A percentile compares a stretch with the other conserved stretches of the same genome.
These are phyloP conservation scores for Jimgerdemannia lactiflua DNA, from an alignment of 192 early-diverging fungal genomes.

Conservation along the genomic window DNA sequence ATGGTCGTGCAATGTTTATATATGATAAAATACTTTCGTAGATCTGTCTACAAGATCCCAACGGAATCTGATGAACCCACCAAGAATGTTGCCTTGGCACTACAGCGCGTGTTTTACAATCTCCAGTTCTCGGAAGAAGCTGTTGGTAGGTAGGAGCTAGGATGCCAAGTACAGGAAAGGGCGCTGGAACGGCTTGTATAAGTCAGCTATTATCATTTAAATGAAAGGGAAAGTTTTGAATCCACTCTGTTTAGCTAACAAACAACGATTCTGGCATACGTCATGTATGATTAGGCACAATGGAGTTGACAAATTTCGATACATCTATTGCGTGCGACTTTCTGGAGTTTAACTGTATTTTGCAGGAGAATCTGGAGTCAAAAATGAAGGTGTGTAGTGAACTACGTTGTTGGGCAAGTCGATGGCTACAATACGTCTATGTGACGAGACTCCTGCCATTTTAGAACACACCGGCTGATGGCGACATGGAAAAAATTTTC, in stretches of 20 bases:
- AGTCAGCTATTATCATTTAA: no score
- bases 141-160: conserved; percentile 47
- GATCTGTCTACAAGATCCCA: conserved; percentile 90
- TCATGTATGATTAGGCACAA: conserved; percentile 52
- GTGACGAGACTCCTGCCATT: conserved; percentile 56
- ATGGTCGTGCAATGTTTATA: conserved; percentile 66
- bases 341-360: conserved; percentile 97
- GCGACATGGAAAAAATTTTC: conserved; percentile 88
- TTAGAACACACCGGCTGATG: conserved; percentile 51
- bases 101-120: no score
- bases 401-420: conserved; percentile 55
- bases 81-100: conserved; percentile 57
- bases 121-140: conserved; percentile 50
- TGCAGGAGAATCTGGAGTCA: conserved; percentile 92
- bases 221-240: no score
- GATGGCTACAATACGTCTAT: conserved; percentile 8
- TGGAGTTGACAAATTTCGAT: conserved; percentile 90
- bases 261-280: no score
- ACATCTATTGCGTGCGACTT: conserved; percentile 98
- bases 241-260: no score
- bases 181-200: not conserved
- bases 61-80: conserved; percentile 85
- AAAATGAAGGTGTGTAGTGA: conserved; percentile 55
- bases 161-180: not conserved
- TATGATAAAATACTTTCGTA: conserved; percentile 75